Base-by-base conservation (phyloP, 768 basidiomycete genomes). In the Nevesoporus exiguus region DNA sequence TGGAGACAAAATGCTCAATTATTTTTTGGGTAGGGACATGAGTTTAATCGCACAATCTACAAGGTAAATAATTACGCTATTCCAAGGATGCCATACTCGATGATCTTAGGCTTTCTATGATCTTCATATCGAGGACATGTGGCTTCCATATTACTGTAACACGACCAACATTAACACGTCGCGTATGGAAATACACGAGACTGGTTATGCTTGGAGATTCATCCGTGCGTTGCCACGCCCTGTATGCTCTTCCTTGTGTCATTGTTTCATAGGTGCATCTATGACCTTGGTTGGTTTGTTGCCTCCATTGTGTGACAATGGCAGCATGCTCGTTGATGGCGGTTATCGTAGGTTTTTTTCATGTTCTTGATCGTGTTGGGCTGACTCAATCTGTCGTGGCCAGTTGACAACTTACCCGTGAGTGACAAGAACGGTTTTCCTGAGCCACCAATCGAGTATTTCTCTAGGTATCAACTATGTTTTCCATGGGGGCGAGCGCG, bases 61-160 rank as follows among this genome's bases (percentile, higher is more conserved):
- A 95, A 96, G 80, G 90, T 84, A 66, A 49, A 45, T 27, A 14
- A 37, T 40, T 5, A 9, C 19, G 4, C 10, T 10, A 13, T 37
- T 44, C 56, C 27, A 49, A 27, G 15, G 8, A 51, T 44, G 37
- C 44, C 7, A 31, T 42, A 2, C 49, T 61, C 13, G 65, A n/a
- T 19, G 27, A 34, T 60, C 58, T 30, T 59, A 92, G 82, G 84
- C 90, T 17, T 96, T 97, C 68, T 96, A 93, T 61, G 93, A 92
- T 69, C 82, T 94, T 39, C 94, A 98, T 62, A 93, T 93, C 37
- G 90, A 93, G 71, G 95, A 97, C 72, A 96, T 97, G 90, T 98
- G 96, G 97, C 77, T 99, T 7, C 97, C 96, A 5, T 98, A 84
- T 75, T 98, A 96, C 73, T 97, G 94, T 73, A 98, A 98, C 64